Percentiles rank a stretch among this genome's conserved stretches.
phyloP scores from a whole-genome alignment of 768 basidiomycete genomes.

The Termitomyces sp. region DNA sequence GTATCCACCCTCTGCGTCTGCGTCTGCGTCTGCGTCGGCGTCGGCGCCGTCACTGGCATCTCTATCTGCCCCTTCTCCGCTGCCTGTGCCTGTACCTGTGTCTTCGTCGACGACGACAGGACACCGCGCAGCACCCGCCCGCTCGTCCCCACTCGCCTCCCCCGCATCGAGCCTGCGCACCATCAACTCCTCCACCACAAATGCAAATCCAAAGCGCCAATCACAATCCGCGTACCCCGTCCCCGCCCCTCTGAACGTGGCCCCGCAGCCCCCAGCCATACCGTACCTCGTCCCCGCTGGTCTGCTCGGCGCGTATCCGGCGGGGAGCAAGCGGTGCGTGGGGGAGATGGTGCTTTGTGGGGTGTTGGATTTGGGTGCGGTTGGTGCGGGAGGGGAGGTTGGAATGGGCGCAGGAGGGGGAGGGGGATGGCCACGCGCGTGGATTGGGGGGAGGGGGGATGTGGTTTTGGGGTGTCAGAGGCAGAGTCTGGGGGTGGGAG shows the following conservation, averaged over 20 bases:
- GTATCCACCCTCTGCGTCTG: constrained; percentile 23
- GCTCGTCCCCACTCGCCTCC: not conserved
- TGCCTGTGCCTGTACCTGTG: not conserved
- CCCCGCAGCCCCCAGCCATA: not conserved
- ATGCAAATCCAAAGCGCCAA: no score
- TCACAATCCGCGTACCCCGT: not conserved
- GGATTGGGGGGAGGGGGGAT: constrained; percentile 14
- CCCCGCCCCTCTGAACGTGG: not conserved
- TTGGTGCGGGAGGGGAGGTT: not conserved
- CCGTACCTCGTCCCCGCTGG: constrained; percentile 19
- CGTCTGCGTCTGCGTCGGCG: constrained; percentile 6
- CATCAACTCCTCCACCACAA: no score
- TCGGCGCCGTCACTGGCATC: constrained; percentile 4
- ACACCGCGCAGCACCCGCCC: not conserved
- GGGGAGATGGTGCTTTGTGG: constrained; percentile 32
- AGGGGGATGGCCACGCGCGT: constrained; percentile 17
- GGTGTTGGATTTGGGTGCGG: constrained; percentile 19
- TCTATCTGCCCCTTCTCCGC: not conserved
- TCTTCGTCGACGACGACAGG: not conserved
- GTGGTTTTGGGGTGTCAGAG: not conserved
- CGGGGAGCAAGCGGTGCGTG: constrained; percentile 6
- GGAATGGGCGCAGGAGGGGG: no score
- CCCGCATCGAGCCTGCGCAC: not conserved
- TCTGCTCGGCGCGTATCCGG: constrained; percentile 5
- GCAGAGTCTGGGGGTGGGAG: no score